Evolutionary conservation across 177 flowering plant genomes (phyloP).

Genomic region (Vitis hybrid): DNA sequence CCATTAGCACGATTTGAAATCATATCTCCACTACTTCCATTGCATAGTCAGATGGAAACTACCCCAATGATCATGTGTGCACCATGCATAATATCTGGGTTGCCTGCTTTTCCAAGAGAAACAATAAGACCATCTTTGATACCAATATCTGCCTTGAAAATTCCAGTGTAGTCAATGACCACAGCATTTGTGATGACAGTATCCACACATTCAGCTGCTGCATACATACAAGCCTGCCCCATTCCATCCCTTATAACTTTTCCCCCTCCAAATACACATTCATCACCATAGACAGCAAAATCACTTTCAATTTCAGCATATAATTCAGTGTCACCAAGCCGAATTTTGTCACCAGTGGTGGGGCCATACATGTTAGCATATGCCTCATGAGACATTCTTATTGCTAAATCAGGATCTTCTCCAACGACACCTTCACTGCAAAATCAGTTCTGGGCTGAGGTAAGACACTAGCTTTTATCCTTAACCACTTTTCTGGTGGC

Average conservation of each 20-base stretch:
- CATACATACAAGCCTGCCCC: conserved; percentile 84
- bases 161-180: conserved; percentile 83
- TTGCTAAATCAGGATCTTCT: conserved; percentile 42
- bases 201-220: conserved; percentile 56
- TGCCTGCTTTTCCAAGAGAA: conserved; percentile 86
- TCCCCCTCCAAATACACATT: conserved; percentile 97
- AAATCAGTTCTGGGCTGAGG: conserved; percentile 21
- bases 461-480: conserved; percentile 1
- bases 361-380: conserved; percentile 96
- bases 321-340: conserved; percentile 87
- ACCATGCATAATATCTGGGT: conserved; percentile 84
- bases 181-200: conserved; percentile 93
- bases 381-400: conserved; percentile 54
- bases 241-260: conserved; percentile 95
- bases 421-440: conserved; percentile 71
- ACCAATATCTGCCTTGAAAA: conserved; percentile 94
- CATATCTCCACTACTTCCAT: conserved; percentile 2
- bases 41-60: conserved; percentile 21
- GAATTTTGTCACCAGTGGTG: conserved; percentile 84
- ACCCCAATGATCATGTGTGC: conserved; percentile 87
- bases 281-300: conserved; percentile 88
- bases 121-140: conserved; percentile 67
- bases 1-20: not conserved
- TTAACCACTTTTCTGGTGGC: not conserved
- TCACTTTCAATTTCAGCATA: conserved; percentile 87